These are phyloP conservation scores for Pinus tabuliformis DNA, from an alignment of 75 land plant genomes.

Conservation along the genomic window DNA sequence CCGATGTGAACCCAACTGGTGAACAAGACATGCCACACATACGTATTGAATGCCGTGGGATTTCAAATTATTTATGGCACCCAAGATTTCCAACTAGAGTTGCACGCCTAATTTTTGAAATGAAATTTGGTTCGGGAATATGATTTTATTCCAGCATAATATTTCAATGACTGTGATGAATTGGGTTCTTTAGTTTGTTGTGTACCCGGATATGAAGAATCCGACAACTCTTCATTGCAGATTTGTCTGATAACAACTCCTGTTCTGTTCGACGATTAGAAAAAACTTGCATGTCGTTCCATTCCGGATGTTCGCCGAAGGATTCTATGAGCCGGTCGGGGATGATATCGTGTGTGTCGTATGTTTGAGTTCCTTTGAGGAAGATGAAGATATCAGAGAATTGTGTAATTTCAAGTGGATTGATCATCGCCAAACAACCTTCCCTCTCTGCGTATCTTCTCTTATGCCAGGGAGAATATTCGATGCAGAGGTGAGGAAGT, in stretches of 20 bases:
- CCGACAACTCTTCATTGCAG: conserved; percentile 16
- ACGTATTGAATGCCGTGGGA: too few relatives aligned
- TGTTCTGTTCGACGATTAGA: conserved; percentile 10
- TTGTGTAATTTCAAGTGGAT: too few relatives aligned
- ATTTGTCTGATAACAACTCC: neutral
- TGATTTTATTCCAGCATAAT: too few relatives aligned
- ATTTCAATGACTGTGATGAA: neutral
- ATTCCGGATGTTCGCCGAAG: conserved; percentile 15
- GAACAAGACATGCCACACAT: too few relatives aligned
- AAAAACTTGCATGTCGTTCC: too few relatives aligned
- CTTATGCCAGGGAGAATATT: conserved; percentile 10
- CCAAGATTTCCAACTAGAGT: too few relatives aligned
- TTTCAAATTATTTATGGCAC: too few relatives aligned
- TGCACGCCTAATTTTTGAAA: too few relatives aligned
- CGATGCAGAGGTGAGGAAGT: neutral
- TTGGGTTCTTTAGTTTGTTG: conserved; percentile 17
- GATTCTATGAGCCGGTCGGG: neutral
- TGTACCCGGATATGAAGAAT: too few relatives aligned
- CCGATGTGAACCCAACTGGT: too few relatives aligned
- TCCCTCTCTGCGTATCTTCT: conserved; percentile 48
- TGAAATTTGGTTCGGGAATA: too few relatives aligned
- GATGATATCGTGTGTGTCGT: conserved; percentile 23
- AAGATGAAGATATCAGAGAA: neutral
- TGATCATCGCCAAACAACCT: conserved; percentile 36
- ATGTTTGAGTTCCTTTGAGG: conserved; percentile 31